Evolutionary conservation across 2,329 filamentous ascomycete species (phyloP).

Genomic region (Scleromitrula shiraiana): DNA sequence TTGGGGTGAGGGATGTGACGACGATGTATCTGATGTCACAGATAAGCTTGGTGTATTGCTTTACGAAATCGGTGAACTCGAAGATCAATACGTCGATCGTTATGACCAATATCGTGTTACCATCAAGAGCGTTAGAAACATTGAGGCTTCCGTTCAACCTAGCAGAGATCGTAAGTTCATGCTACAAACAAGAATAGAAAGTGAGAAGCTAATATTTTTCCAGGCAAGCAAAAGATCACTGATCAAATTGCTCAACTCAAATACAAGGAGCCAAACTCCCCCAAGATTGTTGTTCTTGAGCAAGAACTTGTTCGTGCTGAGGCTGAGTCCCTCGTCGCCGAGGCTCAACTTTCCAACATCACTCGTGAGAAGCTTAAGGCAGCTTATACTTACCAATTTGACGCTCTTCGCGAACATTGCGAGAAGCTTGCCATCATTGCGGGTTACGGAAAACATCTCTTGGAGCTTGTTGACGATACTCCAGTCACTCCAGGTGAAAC

Average conservation of each 20-base stretch:
- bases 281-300: slow-evolving; percentile 94
- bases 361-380: slow-evolving; percentile 99
- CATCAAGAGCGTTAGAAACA: slow-evolving; percentile 99
- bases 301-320: slow-evolving; percentile 98
- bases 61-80: slow-evolving; percentile 87
- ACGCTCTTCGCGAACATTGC: slow-evolving; percentile 92
- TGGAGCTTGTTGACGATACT: slow-evolving; percentile 92
- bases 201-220: neutral
- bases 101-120: slow-evolving; percentile 99
- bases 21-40: slow-evolving; percentile 97
- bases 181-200: neutral
- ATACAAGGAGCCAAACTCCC: slow-evolving; percentile 98
- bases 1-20: slow-evolving; percentile 92
- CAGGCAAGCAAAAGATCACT: slow-evolving; percentile 98
- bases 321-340: slow-evolving; percentile 96
- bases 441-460: slow-evolving; percentile 94
- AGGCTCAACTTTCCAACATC: slow-evolving; percentile 98
- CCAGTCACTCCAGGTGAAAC: slow-evolving; percentile 97
- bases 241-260: slow-evolving; percentile 98
- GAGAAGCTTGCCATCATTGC: slow-evolving; percentile 98
- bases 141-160: slow-evolving; percentile 95
- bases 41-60: slow-evolving; percentile 97
- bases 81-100: slow-evolving; percentile 94
- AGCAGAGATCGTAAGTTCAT: slow-evolving; percentile 77
- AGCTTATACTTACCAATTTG: slow-evolving; percentile 96